These are phyloP conservation scores for Agrocybe pediades DNA, from an alignment of 768 basidiomycete genomes.

Conservation along the genomic window DNA sequence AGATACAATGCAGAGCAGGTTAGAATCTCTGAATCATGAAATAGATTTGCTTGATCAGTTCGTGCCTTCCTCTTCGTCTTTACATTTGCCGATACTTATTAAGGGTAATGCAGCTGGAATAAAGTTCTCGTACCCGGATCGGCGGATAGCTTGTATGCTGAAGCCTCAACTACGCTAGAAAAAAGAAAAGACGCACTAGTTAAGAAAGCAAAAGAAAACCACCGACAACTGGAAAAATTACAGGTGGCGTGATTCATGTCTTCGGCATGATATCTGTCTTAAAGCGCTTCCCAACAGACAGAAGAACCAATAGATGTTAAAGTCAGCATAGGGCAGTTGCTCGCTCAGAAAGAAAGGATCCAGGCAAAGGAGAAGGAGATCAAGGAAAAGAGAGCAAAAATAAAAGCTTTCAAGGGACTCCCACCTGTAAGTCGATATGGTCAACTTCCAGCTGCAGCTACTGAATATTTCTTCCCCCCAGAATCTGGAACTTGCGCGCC, in stretches of 20 bases:
- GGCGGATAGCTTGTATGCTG: slow-evolving; percentile 15
- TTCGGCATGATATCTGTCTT: background rate
- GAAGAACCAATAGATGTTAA: slow-evolving; percentile 30
- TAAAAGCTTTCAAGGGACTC: slow-evolving; percentile 49
- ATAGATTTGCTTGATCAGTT: slow-evolving; percentile 37
- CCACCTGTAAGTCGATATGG: slow-evolving; percentile 39
- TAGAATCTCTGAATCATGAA: slow-evolving; percentile 37
- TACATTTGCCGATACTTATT: background rate
- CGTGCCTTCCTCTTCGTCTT: slow-evolving; percentile 3
- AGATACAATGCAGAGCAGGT: slow-evolving; percentile 35
- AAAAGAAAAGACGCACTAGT: slow-evolving; percentile 41
- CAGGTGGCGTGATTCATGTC: slow-evolving; percentile 23
- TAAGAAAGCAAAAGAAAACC: slow-evolving; percentile 50
- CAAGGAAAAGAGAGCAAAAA: slow-evolving; percentile 43
- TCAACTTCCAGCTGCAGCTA: background rate
- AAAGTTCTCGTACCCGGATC: slow-evolving; percentile 25
- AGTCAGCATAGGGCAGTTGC: slow-evolving; percentile 39
- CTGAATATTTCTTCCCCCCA: slow-evolving; percentile 13
- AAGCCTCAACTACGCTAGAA: slow-evolving; percentile 33
- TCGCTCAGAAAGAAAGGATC: slow-evolving; percentile 39
- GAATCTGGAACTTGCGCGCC: slow-evolving; percentile 49
- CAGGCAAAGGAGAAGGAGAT: slow-evolving; percentile 36
- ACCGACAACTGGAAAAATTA: slow-evolving; percentile 37
- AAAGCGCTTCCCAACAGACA: slow-evolving; percentile 12
- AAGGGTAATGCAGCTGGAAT: slow-evolving; percentile 35